phyloP scores from a whole-genome alignment of 2,329 filamentous ascomycete genomes.

The Colletotrichum trifolii region DNA sequence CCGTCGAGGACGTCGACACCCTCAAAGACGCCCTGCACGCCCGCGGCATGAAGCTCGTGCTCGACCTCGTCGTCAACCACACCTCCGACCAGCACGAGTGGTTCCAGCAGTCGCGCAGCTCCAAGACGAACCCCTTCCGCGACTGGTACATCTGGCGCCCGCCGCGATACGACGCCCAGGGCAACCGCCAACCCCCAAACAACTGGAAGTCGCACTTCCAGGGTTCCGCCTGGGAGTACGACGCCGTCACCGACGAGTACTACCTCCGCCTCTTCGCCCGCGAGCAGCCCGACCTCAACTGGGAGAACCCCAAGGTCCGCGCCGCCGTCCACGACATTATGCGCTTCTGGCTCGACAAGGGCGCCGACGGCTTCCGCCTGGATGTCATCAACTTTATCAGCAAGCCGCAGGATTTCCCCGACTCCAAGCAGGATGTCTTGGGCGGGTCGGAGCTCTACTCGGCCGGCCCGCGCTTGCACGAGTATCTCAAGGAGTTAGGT shows the following conservation, averaged over 20 bases:
- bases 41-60: constrained; percentile 74
- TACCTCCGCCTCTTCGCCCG: constrained; percentile 77
- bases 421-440: constrained; percentile 51
- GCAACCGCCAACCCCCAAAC: constrained; percentile 70
- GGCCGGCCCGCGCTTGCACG: constrained; percentile 62
- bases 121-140: constrained; percentile 63
- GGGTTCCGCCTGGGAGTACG: constrained; percentile 61
- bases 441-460: constrained; percentile 58
- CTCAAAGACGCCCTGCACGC: constrained; percentile 70
- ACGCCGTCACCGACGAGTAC: constrained; percentile 60
- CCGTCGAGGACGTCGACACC: constrained; percentile 72
- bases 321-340: constrained; percentile 75
- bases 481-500: constrained; percentile 58
- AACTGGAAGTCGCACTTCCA: constrained; percentile 62
- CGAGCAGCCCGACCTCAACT: constrained; percentile 82
- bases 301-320: constrained; percentile 75
- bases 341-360: constrained; percentile 79
- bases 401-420: constrained; percentile 68
- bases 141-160: constrained; percentile 76
- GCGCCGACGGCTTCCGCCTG: constrained; percentile 74
- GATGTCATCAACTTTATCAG: constrained; percentile 76
- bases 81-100: constrained; percentile 68
- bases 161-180: constrained; percentile 65
- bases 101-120: constrained; percentile 67
- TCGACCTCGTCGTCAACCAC: constrained; percentile 81